Conservation (phyloP, 1,284 basidiomycete species). For the Boletus smithii region DNA sequence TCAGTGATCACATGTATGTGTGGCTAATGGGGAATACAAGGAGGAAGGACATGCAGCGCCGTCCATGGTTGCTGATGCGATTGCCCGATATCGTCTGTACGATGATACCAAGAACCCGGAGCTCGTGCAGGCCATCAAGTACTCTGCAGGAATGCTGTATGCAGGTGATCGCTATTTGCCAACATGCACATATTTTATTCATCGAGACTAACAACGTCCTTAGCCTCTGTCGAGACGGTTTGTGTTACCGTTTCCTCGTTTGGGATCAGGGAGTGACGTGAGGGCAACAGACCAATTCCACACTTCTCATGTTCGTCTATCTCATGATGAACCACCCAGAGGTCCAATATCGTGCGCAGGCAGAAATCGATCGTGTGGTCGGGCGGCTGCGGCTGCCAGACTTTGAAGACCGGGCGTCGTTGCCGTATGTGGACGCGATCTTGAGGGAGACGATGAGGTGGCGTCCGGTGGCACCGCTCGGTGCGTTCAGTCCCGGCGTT, state of each 20-base stretch:
- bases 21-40: conserved; percentile 7
- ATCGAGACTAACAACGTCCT: not conserved
- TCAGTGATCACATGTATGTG: not conserved
- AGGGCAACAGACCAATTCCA: conserved; percentile 10
- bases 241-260: not conserved
- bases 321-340: conserved; percentile 38
- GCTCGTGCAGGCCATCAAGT: conserved; percentile 12
- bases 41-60: conserved; percentile 12
- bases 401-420: conserved; percentile 35
- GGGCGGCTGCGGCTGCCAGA: conserved; percentile 39
- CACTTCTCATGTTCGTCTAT: conserved; percentile 29
- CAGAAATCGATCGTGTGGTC: conserved; percentile 39
- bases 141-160: conserved; percentile 16
- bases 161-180: conserved; percentile 11
- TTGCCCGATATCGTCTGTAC: conserved; percentile 9
- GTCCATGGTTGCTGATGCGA: conserved; percentile 22
- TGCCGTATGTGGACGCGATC: conserved; percentile 40
- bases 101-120: conserved; percentile 8
- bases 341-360: conserved; percentile 34
- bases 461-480: conserved; percentile 17
- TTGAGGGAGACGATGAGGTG: conserved; percentile 37
- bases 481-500: conserved; percentile 8
- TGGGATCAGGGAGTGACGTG: not conserved
- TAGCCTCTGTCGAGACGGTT: conserved; percentile 26
- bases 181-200: not conserved